Evolutionary conservation across 352 stramenopile genomes (phyloP).

Genomic region (Aphanomyces euteiches): DNA sequence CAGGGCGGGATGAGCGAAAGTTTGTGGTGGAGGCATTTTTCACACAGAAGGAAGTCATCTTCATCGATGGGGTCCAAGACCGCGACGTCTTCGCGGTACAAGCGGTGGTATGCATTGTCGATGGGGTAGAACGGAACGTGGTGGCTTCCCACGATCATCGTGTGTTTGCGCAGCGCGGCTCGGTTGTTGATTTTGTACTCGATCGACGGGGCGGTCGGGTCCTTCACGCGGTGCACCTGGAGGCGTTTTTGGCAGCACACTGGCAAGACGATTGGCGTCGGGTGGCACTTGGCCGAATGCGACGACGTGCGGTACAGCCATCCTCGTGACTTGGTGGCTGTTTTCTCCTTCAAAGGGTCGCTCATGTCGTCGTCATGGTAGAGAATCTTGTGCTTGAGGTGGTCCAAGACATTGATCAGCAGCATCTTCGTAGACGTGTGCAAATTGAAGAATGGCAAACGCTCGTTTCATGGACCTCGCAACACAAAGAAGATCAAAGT

Average conservation of each 20-base stretch:
- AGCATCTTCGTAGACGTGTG: neutral
- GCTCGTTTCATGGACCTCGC: neutral
- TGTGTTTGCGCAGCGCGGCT: neutral
- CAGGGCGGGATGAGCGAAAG: neutral
- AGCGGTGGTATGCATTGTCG: neutral
- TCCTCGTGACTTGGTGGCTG: no score
- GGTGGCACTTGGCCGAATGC: neutral
- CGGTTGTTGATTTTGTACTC: slow-evolving; percentile 2
- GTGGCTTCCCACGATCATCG: neutral
- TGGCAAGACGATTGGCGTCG: neutral
- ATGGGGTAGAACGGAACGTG: neutral
- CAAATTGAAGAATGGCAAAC: slow-evolving; percentile 1
- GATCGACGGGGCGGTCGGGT: neutral
- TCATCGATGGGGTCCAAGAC: neutral
- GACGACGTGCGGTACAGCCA: no score
- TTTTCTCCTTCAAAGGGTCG: neutral
- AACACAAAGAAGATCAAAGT: neutral
- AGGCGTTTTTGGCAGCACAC: neutral
- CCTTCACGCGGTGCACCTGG: neutral
- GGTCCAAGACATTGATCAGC: neutral
- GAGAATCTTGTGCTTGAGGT: neutral
- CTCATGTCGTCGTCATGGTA: neutral
- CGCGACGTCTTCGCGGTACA: neutral
- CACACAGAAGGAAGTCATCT: neutral
- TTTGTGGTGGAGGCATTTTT: neutral